Conservation (phyloP, 305 asterid genomes). For the Fraxinus dipetala region DNA sequence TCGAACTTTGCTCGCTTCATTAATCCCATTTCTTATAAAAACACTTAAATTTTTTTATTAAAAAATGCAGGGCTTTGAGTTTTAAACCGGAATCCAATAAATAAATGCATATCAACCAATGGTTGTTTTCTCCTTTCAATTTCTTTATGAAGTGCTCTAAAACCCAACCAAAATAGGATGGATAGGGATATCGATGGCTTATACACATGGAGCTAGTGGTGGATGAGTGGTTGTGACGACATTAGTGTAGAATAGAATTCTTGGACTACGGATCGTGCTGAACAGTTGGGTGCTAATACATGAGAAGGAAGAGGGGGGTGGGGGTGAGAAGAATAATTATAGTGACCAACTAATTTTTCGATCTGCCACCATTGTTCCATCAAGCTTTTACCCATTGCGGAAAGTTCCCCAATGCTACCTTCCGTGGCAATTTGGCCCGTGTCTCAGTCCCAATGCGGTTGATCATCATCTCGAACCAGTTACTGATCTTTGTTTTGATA, state of each 20-base stretch:
- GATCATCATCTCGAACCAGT: too few relatives aligned
- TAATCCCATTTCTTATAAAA: conserved; percentile 25
- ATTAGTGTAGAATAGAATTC: conserved; percentile 54
- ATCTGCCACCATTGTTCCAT: too few relatives aligned
- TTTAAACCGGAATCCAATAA: background rate
- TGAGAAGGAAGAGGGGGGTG: conserved; percentile 30
- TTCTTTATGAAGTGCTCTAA: background rate
- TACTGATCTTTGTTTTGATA: too few relatives aligned
- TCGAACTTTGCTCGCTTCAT: conserved; percentile 61
- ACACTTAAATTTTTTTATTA: background rate
- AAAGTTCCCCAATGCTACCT: too few relatives aligned
- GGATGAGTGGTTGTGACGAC: conserved; percentile 33
- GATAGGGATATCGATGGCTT: conserved; percentile 32
- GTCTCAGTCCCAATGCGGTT: too few relatives aligned
- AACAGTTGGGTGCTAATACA: conserved; percentile 41
- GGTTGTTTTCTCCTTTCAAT: background rate
- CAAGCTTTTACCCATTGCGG: too few relatives aligned
- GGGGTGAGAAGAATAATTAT: too few relatives aligned
- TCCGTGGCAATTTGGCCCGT: too few relatives aligned
- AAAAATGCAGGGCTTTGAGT: background rate
- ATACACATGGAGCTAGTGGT: conserved; percentile 55
- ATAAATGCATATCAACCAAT: conserved; percentile 17
- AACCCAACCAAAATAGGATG: background rate
- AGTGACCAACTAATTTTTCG: too few relatives aligned
- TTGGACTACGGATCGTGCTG: conserved; percentile 34